Evolutionary conservation across 305 asterid species (phyloP).

Genomic region (Nicotiana rustica): DNA sequence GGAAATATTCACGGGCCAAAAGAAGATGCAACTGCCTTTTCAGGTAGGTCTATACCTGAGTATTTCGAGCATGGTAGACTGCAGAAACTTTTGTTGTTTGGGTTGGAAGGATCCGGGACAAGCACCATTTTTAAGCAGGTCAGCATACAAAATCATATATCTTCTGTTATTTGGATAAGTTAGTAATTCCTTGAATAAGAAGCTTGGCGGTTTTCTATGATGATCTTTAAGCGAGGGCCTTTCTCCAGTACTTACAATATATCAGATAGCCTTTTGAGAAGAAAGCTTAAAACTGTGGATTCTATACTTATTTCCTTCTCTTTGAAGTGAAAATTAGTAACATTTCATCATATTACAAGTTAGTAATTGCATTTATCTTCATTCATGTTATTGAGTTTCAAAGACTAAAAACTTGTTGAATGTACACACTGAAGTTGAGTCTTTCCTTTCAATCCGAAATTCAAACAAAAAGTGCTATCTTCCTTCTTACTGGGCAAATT

Average conservation of each 20-base stretch:
- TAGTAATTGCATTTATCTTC: constrained; percentile 2
- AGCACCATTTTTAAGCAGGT: constrained; percentile 93
- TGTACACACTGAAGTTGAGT: not conserved
- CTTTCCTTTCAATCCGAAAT: not conserved
- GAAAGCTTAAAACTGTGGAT: not conserved
- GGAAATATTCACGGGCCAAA: constrained; percentile 48
- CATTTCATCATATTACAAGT: not conserved
- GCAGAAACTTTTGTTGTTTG: constrained; percentile 78
- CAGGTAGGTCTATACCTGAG: constrained; percentile 47
- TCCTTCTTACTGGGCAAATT: constrained; percentile 24
- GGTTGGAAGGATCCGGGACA: constrained; percentile 78
- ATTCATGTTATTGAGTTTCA: constrained; percentile 14
- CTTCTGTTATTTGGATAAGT: not conserved
- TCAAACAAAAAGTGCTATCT: constrained; percentile 7
- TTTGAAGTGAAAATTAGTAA: constrained; percentile 3
- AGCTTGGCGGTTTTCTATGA: not conserved
- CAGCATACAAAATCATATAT: not conserved
- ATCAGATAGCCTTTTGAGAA: not conserved
- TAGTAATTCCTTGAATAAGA: constrained; percentile 19
- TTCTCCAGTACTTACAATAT: not conserved
- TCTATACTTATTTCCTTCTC: not conserved
- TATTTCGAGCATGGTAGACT: constrained; percentile 54
- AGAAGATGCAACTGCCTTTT: constrained; percentile 33
- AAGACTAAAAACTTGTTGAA: constrained; percentile 20
- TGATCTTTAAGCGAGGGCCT: constrained; percentile 7